Conservation (phyloP, 2,329 filamentous ascomycete genomes). For the Botrytis elliptica region DNA sequence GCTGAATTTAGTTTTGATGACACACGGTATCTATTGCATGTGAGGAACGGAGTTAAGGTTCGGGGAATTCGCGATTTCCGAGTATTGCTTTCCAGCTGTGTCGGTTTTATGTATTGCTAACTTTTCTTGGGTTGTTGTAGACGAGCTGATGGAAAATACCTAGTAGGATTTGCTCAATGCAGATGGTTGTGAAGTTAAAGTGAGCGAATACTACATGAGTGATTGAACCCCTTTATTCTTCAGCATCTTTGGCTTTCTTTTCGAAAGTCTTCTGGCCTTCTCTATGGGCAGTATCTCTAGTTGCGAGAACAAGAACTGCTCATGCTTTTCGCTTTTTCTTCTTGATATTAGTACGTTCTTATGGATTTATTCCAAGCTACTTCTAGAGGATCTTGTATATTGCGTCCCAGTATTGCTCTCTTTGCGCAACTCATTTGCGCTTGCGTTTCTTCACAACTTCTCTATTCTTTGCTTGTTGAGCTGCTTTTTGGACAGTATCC, state of each 20-base stretch:
- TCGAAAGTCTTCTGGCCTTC: neutral
- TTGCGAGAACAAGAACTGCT: neutral
- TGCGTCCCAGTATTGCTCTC: neutral
- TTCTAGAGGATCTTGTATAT: neutral
- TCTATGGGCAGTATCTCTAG: neutral
- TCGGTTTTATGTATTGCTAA: no score
- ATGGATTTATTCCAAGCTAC: neutral
- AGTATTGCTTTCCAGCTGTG: no score
- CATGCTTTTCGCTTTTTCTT: neutral
- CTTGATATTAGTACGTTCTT: neutral
- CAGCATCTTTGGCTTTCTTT: neutral
- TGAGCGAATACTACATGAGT: neutral
- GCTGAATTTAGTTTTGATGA: neutral
- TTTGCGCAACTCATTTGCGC: neutral
- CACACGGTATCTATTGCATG: neutral
- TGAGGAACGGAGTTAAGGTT: neutral
- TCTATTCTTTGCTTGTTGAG: neutral
- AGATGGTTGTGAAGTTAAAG: neutral
- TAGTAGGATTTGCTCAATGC: no score
- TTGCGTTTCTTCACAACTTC: neutral
- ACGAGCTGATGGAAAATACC: no score
- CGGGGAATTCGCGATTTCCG: neutral
- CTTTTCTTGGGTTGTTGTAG: no score
- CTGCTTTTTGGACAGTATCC: neutral
- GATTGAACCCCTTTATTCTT: neutral